Evolutionary conservation across 331 rosid species (phyloP).

Genomic region (Arachis monticola): DNA sequence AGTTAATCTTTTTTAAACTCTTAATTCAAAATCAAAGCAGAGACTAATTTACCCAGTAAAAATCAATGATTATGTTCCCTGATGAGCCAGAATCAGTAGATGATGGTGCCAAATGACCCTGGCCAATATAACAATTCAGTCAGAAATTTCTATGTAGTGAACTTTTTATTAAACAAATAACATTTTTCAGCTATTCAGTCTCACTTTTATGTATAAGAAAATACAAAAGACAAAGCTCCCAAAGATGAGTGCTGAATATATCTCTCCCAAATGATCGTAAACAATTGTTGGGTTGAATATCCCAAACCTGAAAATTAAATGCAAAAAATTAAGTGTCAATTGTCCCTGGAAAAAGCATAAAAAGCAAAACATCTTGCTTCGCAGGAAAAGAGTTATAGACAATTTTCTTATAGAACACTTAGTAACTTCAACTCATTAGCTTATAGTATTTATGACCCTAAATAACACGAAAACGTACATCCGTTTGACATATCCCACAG

Average conservation of each 20-base stretch:
- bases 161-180: conserved; percentile 8
- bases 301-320: conserved; percentile 75
- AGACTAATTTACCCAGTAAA: conserved; percentile 83
- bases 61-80: conserved; percentile 85
- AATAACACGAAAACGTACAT: conserved; percentile 6
- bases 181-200: conserved; percentile 33
- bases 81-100: conserved; percentile 92
- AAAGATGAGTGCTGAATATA: conserved; percentile 79
- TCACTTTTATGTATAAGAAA: conserved; percentile 86
- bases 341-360: neutral
- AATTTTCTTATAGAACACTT: conserved; percentile 15
- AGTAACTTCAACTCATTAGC: neutral
- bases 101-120: conserved; percentile 95
- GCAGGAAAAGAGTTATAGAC: conserved; percentile 3
- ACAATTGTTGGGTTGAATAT: conserved; percentile 82
- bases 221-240: conserved; percentile 92
- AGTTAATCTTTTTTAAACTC: conserved; percentile 15
- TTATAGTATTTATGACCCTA: conserved; percentile 7
- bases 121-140: conserved; percentile 31
- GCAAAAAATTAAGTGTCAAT: conserved; percentile 19
- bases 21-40: conserved; percentile 6
- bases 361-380: conserved; percentile 8
- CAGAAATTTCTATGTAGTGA: conserved; percentile 35
- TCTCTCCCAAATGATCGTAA: conserved; percentile 95
- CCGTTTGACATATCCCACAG: neutral